Base-by-base conservation (phyloP, 1,284 basidiomycete genomes). In the Ustilago esculenta region DNA sequence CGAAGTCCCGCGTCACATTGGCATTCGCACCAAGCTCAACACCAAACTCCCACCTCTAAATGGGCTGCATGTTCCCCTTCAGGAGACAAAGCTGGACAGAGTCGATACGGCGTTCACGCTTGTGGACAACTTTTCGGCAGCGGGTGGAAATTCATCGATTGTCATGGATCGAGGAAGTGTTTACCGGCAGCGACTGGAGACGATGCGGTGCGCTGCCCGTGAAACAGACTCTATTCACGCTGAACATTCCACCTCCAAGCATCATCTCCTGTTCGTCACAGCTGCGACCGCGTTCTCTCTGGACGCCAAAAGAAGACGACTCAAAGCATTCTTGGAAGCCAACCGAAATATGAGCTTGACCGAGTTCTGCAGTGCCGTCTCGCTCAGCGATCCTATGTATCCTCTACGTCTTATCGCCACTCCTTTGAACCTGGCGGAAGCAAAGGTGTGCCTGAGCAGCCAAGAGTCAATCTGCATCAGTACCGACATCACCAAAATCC, bases 101-200 rank as follows among this genome's bases (percentile, higher is more conserved):
- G 25, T 53, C 21, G 32, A 52, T 9, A n/a, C 40, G 4, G 41
- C 52, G 9, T 63, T 49, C 17, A 54, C 60, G 36, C 61, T 66
- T 24, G 71, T 74, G 29, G 58, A 61, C 56, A 74, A 74, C 48
- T 74, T 74, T 11, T 60, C 59, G 12, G 72, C 72, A 21, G 72
- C 72, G 0, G 72, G 66, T 5, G 72, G 68, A n/a, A 74, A 74
- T 25, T 57, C 63, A 24, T 60, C 54, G 21, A 57, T 74, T 25
- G 53, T 74, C 36, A 44, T 74, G 44, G 58, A 61, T 35, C 46
- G 52, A 23, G 64, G 59, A 30, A 59, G 37, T 6, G 12, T 35
- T 7, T 68, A 63, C 29, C 58, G 51, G 0, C 18, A 54, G 7
- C 34, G 54, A 12, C 54, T 68, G 5, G 14, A 23, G 27, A 23